Evolutionary conservation across 2,329 filamentous ascomycete species (phyloP), one percentile per base, ranked within the genome.

Genomic region (Knoxdaviesia capensis): DNA sequence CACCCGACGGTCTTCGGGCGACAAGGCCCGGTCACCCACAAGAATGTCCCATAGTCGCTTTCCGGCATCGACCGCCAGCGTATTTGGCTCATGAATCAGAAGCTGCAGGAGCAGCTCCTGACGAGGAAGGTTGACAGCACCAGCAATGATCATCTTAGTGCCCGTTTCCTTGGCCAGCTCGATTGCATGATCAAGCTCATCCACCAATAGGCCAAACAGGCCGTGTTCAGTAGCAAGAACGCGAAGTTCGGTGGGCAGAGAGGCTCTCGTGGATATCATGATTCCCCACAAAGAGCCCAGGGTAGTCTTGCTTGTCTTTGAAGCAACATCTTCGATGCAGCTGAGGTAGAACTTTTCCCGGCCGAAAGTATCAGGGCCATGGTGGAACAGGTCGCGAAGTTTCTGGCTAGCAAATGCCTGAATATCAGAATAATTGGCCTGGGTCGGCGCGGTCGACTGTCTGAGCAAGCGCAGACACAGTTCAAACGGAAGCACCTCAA

Each of bases 31-130:
- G 5, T 68, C 63, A 8, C 84, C 80, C 39, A 93, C 74, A 30
- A 90, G 64, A 35, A 78, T 63, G 44, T 78, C 65, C 83, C 84
- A 93, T 2, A 93, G 65, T 8, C 63, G 64, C 36, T 64, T 61
- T 10, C 78, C 76, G 4, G 82, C 63, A 1, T 78, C 69, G 3
- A 63, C 52, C 0, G 72, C 68, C 39, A 93, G 69, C 0, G 72
- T 69, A 6, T 66, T 60, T 1, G 79, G 68, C n/a, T 73, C 69
- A 41, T 74, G 61, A 33, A 61, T 58, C 33, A 88, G 69, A 34
- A 86, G 65, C 37, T 59, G 61, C 42, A 58, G 60, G 41, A 75
- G 68, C 38, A 75, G 67, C 42, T 70, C 75, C 47, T 66, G 72
- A 44, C 65, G 76, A 44, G 62, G 73, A 49, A 51, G 55, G 48